Conservation (phyloP, 208 protist genomes). For the Trypanosoma cruzi region DNA sequence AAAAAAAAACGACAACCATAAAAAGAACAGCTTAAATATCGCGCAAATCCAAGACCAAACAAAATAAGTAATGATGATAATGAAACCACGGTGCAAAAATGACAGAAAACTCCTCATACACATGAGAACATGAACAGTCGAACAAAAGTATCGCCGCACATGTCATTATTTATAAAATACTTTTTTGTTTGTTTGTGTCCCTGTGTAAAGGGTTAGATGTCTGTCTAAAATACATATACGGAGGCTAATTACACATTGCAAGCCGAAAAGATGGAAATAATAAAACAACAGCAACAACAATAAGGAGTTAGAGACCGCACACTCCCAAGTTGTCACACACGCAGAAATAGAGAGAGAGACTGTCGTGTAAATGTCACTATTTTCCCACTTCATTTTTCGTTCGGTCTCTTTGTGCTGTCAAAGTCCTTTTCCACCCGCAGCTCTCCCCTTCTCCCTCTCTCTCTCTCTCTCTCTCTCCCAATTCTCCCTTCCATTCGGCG, state of each 20-base stretch:
- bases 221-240: slow-evolving; percentile 8
- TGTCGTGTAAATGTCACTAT: background rate
- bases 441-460: background rate
- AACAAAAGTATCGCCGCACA: background rate
- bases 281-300: slow-evolving; percentile 9
- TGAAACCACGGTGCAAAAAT: no score
- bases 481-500: background rate
- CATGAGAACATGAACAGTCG: background rate
- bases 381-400: background rate
- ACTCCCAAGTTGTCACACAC: background rate
- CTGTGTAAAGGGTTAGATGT: background rate
- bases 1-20: slow-evolving; percentile 3
- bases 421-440: background rate
- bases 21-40: no score
- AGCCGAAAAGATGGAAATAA: background rate
- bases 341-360: background rate
- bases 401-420: background rate
- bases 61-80: no score
- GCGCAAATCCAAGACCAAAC: no score
- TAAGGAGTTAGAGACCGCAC: background rate
- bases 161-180: no score
- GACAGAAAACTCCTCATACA: no score
- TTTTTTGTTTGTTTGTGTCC: background rate
- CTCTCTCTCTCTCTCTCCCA: background rate
- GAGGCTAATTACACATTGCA: background rate